Evolutionary conservation across 2,329 filamentous ascomycete species (phyloP), one percentile per base, ranked within the genome.

Genomic region (Curvularia hawaiiensis): DNA sequence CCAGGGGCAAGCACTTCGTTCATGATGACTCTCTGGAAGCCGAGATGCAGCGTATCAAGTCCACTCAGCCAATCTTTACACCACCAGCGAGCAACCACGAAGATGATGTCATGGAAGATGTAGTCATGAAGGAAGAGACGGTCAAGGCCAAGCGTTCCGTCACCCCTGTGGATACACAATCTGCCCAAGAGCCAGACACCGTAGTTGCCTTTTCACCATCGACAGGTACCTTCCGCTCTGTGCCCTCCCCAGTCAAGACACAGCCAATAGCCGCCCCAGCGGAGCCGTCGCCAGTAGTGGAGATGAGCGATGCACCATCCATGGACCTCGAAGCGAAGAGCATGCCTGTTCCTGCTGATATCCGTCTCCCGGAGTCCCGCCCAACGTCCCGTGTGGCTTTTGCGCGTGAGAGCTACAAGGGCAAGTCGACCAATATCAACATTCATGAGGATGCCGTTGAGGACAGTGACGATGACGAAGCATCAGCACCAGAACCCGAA

Each of bases 21-120:
- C 65, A 79, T 59, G 70, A 77, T 59, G 64, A 72, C 50, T 73
- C 66, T 6, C 73, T 73, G 31, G 68, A 64, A 4, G 67, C 64
- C 22, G 74, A 73, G 54, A 76, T 77, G 65, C 68, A 75, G 56
- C 69, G 69, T 11, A 76, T 77, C 60, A 77, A 72, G 63, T 60
- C 80, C 73, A 65, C 78, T 75, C 54, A 82, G 79, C 63, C 82
- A 71, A 81, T 87, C 52, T 85, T 89, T 64, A 82, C 85, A 12
- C 85, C 87, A 5, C 82, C 83, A 18, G 82, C 88, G 67, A 88
- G 86, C 47, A 84, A 86, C 53, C 88, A 89, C 70, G 83, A 84
- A 30, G 75, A 75, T 22, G 75, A 75, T 16, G 62, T 65, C 3
- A 76, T 73, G 65, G 74, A 77, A 9, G 70, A 65, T n/a, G 54